A percentile compares a stretch with the other conserved stretches of the same genome.
Evolutionary conservation across 495 filamentous ascomycete genomes (phyloP).

Genomic region (Talaromyces proteolyticus): DNA sequence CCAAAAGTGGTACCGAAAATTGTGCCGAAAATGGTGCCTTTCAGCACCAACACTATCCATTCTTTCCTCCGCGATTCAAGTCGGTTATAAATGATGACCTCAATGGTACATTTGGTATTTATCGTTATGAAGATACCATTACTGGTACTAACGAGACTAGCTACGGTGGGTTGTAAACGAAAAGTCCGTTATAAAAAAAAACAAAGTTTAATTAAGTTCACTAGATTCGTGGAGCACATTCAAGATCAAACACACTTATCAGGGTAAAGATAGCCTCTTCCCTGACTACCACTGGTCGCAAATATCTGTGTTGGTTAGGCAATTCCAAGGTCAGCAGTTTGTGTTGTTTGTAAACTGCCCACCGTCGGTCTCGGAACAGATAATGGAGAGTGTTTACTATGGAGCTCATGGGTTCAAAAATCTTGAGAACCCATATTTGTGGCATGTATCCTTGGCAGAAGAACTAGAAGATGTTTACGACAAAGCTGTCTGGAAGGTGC

Average conservation of each 20-base stretch:
- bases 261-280: neutral
- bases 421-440: constrained; percentile 15
- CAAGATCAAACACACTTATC: constrained; percentile 9
- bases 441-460: constrained; percentile 12
- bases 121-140: neutral
- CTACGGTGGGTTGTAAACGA: neutral
- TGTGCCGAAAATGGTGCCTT: neutral
- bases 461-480: constrained; percentile 7
- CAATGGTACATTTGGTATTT: constrained; percentile 8
- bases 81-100: constrained; percentile 39
- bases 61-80: constrained; percentile 15
- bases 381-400: neutral
- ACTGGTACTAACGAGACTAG: neutral
- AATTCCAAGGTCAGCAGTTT: neutral
- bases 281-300: constrained; percentile 9
- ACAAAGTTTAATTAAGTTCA: neutral
- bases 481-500: constrained; percentile 10
- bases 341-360: constrained; percentile 8
- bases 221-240: constrained; percentile 11
- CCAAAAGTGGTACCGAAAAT: neutral
- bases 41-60: neutral
- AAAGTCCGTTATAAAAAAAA: neutral
- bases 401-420: neutral
- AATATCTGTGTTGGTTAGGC: constrained; percentile 4
- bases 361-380: neutral